Conservation (phyloP, 495 filamentous ascomycete genomes). For the Durotheca rogersii region DNA sequence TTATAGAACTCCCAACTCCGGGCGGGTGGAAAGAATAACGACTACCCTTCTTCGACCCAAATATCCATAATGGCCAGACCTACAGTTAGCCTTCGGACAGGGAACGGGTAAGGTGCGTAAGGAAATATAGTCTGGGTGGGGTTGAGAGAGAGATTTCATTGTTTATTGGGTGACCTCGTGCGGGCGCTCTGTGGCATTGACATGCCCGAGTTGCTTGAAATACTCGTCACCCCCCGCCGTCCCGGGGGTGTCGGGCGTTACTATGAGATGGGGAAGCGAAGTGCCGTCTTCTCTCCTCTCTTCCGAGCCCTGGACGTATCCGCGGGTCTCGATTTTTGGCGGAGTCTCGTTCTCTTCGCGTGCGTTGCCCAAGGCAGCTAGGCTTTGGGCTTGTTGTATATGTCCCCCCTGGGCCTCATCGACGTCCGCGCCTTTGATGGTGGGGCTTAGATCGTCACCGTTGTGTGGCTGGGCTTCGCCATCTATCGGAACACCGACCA, state of each 20-base stretch:
- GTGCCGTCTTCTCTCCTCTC: constrained; percentile 3
- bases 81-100: constrained; percentile 5
- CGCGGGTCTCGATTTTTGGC: constrained; percentile 10
- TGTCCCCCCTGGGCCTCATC: constrained; percentile 29
- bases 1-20: constrained; percentile 34
- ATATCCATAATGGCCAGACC: constrained; percentile 26
- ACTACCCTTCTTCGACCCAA: constrained; percentile 22
- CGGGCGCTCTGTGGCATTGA: constrained; percentile 31
- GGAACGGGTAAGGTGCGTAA: constrained; percentile 2
- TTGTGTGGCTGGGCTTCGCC: constrained; percentile 22
- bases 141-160: too few species aligned
- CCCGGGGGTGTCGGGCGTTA: constrained; percentile 45
- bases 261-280: constrained; percentile 37
- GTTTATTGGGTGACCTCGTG: constrained; percentile 40
- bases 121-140: too few species aligned
- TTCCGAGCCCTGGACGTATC: constrained; percentile 6
- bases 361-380: background rate
- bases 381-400: constrained; percentile 21
- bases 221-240: constrained; percentile 30
- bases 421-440: constrained; percentile 18
- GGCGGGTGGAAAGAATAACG: constrained; percentile 23
- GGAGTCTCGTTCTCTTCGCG: constrained; percentile 3
- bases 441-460: constrained; percentile 7
- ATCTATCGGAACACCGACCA: constrained; percentile 65
- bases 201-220: constrained; percentile 43